Conservation (phyloP, 495 filamentous ascomycete genomes). For the Astrothelium subdiscretum region DNA sequence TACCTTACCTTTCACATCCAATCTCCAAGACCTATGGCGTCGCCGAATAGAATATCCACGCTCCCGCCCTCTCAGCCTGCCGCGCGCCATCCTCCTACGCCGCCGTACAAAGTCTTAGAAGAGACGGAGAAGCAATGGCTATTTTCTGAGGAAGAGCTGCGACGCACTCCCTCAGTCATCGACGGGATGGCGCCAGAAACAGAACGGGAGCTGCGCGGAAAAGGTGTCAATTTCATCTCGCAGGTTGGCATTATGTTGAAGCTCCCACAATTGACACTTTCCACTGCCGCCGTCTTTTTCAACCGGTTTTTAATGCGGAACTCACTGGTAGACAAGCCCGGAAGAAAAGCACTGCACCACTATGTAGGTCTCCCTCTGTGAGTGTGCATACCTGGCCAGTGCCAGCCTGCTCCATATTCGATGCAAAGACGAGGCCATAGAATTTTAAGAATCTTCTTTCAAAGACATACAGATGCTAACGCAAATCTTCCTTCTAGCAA, state of each 20-base stretch:
- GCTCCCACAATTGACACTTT: constrained; percentile 80
- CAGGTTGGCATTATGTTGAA: constrained; percentile 89
- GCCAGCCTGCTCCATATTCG: no score
- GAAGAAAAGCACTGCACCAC: constrained; percentile 61
- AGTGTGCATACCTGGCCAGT: no score
- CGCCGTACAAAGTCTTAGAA: constrained; percentile 36
- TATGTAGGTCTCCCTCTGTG: constrained; percentile 45
- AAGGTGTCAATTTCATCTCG: constrained; percentile 91
- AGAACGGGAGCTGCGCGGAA: constrained; percentile 68
- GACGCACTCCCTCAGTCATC: constrained; percentile 67
- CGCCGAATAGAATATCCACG: background rate
- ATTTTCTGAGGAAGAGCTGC: constrained; percentile 73
- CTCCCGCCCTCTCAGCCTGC: constrained; percentile 19
- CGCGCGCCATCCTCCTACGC: constrained; percentile 21
- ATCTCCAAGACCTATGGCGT: background rate
- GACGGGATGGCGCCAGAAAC: constrained; percentile 65
- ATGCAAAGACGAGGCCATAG: no score
- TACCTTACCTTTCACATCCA: background rate
- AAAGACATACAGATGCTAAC: constrained; percentile 16
- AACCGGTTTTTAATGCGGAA: constrained; percentile 91
- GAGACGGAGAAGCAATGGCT: constrained; percentile 68
- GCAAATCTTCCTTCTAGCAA: constrained; percentile 24
- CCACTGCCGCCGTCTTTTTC: constrained; percentile 85
- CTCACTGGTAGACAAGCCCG: constrained; percentile 52
- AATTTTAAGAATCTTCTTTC: no score